phyloP scores from a whole-genome alignment of 345 rosid species.

The Salix suchowensis region DNA sequence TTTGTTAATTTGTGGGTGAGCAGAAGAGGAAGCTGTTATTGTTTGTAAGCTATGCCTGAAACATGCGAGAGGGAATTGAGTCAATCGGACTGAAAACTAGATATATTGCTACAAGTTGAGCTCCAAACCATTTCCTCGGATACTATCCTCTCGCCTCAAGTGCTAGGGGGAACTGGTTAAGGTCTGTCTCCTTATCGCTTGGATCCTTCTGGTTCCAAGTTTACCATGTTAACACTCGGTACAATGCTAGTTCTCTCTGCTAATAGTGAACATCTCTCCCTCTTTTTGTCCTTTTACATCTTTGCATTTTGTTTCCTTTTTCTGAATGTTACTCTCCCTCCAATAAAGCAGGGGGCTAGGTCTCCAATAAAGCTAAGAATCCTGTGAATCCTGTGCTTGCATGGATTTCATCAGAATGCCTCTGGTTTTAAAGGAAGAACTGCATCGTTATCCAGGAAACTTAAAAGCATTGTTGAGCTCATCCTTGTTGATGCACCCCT shows the following conservation, averaged over 20 bases:
- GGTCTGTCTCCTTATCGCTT: constrained; percentile 37
- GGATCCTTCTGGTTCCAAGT: not conserved
- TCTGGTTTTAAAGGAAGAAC: constrained; percentile 92
- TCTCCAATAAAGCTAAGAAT: constrained; percentile 63
- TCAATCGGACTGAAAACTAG: constrained; percentile 20
- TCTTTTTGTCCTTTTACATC: not conserved
- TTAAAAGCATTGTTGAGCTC: constrained; percentile 70
- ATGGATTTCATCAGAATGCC: constrained; percentile 92
- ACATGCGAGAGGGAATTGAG: constrained; percentile 39
- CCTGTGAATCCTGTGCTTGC: constrained; percentile 88
- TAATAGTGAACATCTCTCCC: not conserved
- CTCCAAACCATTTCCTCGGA: constrained; percentile 18
- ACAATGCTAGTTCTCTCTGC: not conserved
- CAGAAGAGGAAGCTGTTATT: constrained; percentile 57
- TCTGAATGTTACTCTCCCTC: constrained; percentile 6
- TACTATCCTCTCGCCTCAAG: constrained; percentile 23
- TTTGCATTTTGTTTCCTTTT: not conserved
- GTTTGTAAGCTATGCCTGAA: constrained; percentile 81
- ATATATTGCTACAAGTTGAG: constrained; percentile 8
- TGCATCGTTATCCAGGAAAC: constrained; percentile 89
- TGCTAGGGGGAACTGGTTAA: constrained; percentile 47
- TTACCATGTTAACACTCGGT: not conserved
- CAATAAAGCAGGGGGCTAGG: constrained; percentile 30
- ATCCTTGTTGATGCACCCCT: constrained; percentile 80
- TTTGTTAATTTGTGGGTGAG: constrained; percentile 19